Evolutionary conservation across 2,329 filamentous ascomycete genomes (phyloP), one percentile per base, ranked within the genome.

Genomic region (Aspergillus texensis): DNA sequence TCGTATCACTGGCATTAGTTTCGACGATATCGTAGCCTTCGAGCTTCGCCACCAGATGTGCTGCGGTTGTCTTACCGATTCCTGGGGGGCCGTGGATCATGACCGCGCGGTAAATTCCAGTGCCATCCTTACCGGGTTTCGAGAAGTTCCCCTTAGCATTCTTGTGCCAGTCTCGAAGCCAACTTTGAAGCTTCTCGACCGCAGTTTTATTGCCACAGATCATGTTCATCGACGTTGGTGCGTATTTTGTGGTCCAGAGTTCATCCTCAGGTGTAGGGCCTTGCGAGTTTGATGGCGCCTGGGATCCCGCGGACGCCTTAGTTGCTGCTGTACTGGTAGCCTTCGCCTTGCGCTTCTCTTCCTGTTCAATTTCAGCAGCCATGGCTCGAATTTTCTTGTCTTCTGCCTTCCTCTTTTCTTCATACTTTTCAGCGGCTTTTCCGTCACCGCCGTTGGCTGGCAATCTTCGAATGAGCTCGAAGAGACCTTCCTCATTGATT

Each of bases 21-120:
- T 99, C 95, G 14, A 99, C 84, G 50, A 97, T 86, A 77, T 99
- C 95, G 74, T 93, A 98, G 2, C 94, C 94, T 75, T 96, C 94
- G 24, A 98, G 81, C 73, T 93, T 96, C 0, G 95, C 94, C 19
- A 96, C 92, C 34, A 99, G 83, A 81, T 99, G 95, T 28, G 95
- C 95, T 57, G 96, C 93, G 36, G 95, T 99, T 2, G 95, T 99
- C 80, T 99, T 99, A 70, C 95, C 95, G 68, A 99, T 97, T 21
- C 95, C 95, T 34, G 95, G 95, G 19, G 95, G 94, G 0, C 95
- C 95, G 69, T 96, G 94, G 60, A 99, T 90, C 75, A 98, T 96
- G 68, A 98, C 89, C n/a, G 94, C 92, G 67, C 95, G 89, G 71
- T 91, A 91, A 0, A 85, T 85, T 39, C 94, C 94, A 75, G 89